A percentile compares a stretch with the other conserved stretches of the same genome.
Evolutionary conservation across 257 asterid genomes (phyloP).

Genomic region (Hygrophila difformis): DNA sequence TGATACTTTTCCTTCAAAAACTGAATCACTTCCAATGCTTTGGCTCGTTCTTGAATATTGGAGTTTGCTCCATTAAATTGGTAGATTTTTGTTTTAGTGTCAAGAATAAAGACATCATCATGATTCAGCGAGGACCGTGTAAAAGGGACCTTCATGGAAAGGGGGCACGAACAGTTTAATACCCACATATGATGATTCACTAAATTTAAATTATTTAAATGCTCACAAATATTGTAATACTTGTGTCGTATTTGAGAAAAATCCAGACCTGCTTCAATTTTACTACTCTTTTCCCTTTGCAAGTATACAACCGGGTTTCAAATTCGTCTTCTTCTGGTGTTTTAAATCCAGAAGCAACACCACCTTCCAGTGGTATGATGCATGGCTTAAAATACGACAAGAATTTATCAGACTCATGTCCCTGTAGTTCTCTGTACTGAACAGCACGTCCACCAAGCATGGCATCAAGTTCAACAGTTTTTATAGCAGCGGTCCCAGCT

Average conservation of each 20-base stretch:
- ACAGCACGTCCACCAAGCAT: slow-evolving; percentile 96
- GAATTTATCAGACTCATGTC: slow-evolving; percentile 85
- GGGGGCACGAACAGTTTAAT: too few relatives aligned
- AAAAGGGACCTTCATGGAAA: slow-evolving; percentile 71
- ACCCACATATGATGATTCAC: too few relatives aligned
- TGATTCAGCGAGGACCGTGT: slow-evolving; percentile 92
- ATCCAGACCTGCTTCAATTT: slow-evolving; percentile 70
- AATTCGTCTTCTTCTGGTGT: slow-evolving; percentile 78
- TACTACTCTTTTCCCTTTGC: slow-evolving; percentile 81
- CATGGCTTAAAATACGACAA: slow-evolving; percentile 90
- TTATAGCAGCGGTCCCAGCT: slow-evolving; percentile 94
- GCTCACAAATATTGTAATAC: too few relatives aligned
- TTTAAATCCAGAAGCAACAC: slow-evolving; percentile 86
- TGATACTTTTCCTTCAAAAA: slow-evolving; percentile 92
- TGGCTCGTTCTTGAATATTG: slow-evolving; percentile 93
- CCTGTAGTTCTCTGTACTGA: slow-evolving; percentile 87
- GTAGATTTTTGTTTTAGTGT: slow-evolving; percentile 77
- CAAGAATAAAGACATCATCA: slow-evolving; percentile 92
- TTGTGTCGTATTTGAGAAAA: too few relatives aligned
- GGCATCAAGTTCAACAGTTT: slow-evolving; percentile 93
- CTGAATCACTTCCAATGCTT: slow-evolving; percentile 93
- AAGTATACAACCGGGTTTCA: slow-evolving; percentile 68
- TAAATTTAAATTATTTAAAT: too few relatives aligned
- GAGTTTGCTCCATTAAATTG: slow-evolving; percentile 98
- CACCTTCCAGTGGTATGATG: slow-evolving; percentile 91